phyloP scores from a whole-genome alignment of 768 basidiomycete species.

The Calvatia gigantea region DNA sequence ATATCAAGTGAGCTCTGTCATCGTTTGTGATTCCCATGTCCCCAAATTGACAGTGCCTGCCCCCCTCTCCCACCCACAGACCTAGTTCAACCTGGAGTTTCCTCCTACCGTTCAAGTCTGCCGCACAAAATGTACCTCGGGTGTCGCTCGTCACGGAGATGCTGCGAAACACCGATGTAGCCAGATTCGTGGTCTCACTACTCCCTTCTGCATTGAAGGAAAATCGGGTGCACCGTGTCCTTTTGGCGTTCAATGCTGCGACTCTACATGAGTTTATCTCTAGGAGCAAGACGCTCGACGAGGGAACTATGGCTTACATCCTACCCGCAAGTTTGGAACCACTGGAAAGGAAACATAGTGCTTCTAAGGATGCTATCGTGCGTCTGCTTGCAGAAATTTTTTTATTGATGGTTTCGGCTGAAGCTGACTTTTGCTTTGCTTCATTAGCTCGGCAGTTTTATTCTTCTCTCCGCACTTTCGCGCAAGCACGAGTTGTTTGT shows the following conservation, averaged over 20 bases:
- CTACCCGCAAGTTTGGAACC: conserved; percentile 64
- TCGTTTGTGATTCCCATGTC: background rate
- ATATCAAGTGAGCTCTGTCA: conserved; percentile 53
- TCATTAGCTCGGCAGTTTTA: conserved; percentile 64
- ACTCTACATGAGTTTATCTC: conserved; percentile 78
- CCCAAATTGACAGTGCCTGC: background rate
- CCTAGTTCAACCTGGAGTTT: conserved; percentile 63
- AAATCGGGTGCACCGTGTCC: conserved; percentile 54
- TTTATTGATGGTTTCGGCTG: too few species aligned
- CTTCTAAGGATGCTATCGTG: conserved; percentile 54
- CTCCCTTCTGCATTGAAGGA: conserved; percentile 58
- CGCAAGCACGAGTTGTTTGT: conserved; percentile 59
- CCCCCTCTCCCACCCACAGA: too few species aligned
- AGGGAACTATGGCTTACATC: conserved; percentile 61
- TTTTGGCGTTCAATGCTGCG: conserved; percentile 82
- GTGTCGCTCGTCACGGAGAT: conserved; percentile 73
- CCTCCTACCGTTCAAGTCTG: conserved; percentile 71
- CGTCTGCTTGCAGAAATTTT: conserved; percentile 19
- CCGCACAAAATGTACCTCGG: conserved; percentile 72
- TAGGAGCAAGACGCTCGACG: conserved; percentile 51
- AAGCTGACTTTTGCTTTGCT: background rate
- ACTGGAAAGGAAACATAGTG: conserved; percentile 35
- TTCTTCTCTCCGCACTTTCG: conserved; percentile 68
- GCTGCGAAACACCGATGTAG: conserved; percentile 64
- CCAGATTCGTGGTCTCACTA: conserved; percentile 66